Evolutionary conservation across 345 rosid species (phyloP).

Genomic region (Litchi chinensis): DNA sequence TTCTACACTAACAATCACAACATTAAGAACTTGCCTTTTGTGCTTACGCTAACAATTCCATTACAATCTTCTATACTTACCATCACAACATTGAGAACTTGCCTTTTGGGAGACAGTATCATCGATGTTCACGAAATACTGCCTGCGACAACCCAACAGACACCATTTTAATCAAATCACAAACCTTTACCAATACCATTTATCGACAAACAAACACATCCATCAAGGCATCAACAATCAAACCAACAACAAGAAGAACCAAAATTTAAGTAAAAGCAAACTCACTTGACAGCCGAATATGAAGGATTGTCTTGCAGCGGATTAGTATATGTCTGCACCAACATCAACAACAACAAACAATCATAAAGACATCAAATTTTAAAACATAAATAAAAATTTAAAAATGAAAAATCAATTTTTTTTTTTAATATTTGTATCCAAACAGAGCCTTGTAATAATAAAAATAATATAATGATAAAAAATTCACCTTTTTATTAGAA

Average conservation of each 20-base stretch:
- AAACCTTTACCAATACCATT: not conserved
- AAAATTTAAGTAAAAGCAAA: not conserved
- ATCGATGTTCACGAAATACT: constrained; percentile 77
- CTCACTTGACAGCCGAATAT: constrained; percentile 88
- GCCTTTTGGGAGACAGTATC: constrained; percentile 83
- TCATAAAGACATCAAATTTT: not conserved
- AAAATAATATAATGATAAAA: not conserved
- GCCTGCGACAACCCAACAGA: constrained; percentile 50
- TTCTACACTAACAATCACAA: too few relatives aligned
- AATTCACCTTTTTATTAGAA: not conserved
- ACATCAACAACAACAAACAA: not conserved
- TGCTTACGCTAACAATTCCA: too few relatives aligned
- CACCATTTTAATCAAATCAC: not conserved
- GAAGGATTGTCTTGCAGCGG: constrained; percentile 89
- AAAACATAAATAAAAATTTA: not conserved
- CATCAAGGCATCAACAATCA: not conserved
- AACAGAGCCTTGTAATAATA: constrained; percentile 5
- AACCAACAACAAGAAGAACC: not conserved
- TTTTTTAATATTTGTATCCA: not conserved
- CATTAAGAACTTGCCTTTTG: too few relatives aligned
- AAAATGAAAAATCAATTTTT: not conserved
- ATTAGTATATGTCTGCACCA: constrained; percentile 39
- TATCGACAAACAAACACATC: not conserved
- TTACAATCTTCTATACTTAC: not conserved
- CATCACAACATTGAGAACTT: not conserved